Evolutionary conservation across 2,329 filamentous ascomycete genomes (phyloP).

Genomic region (Eutypa lata): DNA sequence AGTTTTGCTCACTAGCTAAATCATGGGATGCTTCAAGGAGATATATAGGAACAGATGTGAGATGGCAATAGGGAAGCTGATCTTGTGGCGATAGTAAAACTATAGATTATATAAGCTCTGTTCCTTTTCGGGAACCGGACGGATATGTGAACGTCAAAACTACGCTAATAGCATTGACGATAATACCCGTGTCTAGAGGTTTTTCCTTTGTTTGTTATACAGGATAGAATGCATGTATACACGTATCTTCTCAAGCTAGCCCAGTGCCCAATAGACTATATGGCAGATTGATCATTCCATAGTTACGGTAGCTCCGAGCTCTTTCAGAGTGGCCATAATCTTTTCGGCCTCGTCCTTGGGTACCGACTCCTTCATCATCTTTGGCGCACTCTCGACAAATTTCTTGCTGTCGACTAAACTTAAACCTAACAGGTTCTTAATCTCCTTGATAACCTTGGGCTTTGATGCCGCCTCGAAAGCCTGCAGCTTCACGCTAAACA

Average conservation of each 20-base stretch:
- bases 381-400: conserved; percentile 97
- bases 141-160: not conserved
- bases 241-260: conserved; percentile 12
- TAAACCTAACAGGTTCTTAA: conserved; percentile 92
- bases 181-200: not conserved
- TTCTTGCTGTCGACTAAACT: conserved; percentile 99
- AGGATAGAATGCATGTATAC: conserved; percentile 30
- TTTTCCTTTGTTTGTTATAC: conserved; percentile 25
- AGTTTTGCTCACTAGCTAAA: conserved; percentile 14
- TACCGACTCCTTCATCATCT: conserved; percentile 98
- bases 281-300: conserved; percentile 72
- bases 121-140: conserved; percentile 4
- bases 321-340: conserved; percentile 94
- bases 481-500: conserved; percentile 94
- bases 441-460: conserved; percentile 99
- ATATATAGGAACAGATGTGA: no score
- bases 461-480: conserved; percentile 86
- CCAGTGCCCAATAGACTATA: conserved; percentile 4
- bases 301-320: conserved; percentile 77
- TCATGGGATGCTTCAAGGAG: not conserved
- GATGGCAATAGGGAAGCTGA: no score
- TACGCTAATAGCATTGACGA: not conserved
- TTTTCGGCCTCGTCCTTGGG: conserved; percentile 99
- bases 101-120: not conserved
- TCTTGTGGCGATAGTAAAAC: no score